Evolutionary conservation across 2,329 filamentous ascomycete species (phyloP).

Genomic region (Alternaria sp.): DNA sequence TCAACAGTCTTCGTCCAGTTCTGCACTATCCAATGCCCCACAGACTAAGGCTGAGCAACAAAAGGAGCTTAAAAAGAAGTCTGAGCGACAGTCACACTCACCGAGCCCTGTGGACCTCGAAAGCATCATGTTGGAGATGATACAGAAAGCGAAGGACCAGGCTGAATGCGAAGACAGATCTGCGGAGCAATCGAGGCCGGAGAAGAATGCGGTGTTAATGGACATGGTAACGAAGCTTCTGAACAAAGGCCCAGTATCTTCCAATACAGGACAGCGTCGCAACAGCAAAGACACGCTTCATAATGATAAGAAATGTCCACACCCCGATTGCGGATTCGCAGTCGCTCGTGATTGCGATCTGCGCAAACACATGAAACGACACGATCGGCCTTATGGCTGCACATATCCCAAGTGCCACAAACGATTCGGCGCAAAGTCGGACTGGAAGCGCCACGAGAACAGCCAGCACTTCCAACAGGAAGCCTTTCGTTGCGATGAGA

Average conservation of each 20-base stretch:
- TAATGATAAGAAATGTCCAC: conserved; percentile 26
- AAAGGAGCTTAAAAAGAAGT: conserved; percentile 35
- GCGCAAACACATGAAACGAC: conserved; percentile 81
- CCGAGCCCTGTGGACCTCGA: conserved; percentile 33
- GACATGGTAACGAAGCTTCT: conserved; percentile 39
- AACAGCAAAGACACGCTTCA: conserved; percentile 19
- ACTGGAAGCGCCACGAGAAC: conserved; percentile 92
- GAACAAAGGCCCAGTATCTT: conserved; percentile 25
- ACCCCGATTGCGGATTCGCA: conserved; percentile 25
- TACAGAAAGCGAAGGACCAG: conserved; percentile 11
- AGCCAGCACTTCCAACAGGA: conserved; percentile 77
- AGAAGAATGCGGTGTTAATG: conserved; percentile 30
- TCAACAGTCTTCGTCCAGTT: not conserved
- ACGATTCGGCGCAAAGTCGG: conserved; percentile 88
- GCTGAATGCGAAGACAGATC: conserved; percentile 1
- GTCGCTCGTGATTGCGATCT: conserved; percentile 52
- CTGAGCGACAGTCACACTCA: conserved; percentile 26
- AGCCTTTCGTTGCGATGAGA: conserved; percentile 71
- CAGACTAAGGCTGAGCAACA: conserved; percentile 47
- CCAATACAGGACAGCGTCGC: conserved; percentile 19
- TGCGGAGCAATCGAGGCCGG: not conserved
- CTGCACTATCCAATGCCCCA: conserved; percentile 18
- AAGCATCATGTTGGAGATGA: conserved; percentile 30
- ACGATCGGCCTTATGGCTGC: conserved; percentile 82
- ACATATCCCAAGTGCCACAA: conserved; percentile 75